Evolutionary conservation across 768 basidiomycete species (phyloP), one percentile per base, ranked within the genome.

Genomic region (Melanogaster broomeanus): DNA sequence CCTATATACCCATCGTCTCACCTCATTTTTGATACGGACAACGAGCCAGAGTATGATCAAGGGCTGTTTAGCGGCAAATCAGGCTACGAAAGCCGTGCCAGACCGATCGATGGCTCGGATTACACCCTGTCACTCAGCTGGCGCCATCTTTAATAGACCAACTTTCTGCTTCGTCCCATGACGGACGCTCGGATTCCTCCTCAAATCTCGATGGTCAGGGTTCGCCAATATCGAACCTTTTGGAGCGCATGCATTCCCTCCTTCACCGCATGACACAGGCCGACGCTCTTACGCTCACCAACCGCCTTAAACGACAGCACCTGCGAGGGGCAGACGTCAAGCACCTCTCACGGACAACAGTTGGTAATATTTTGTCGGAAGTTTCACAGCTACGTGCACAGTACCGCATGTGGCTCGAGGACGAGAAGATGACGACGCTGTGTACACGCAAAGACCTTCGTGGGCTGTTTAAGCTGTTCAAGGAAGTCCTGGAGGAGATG

Each of bases 301-400:
- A 89, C 56, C 85, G 97, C 24, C 75, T 98, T 24, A 95, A 92
- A 69, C 87, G 93, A 49, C 95, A 98, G 59, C 84, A 94, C 61
- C 77, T 98, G 18, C 81, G 81, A 52, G 88, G 87, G 21, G 88
- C 92, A 9, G 93, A 97, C 58, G 80, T 98, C 27, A 81, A 84
- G 27, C 88, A 97, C 65, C 77, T 98, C 16, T 95, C 93, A 0
- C 84, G 87, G 40, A 82, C 80, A 22, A 97, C 93, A 0, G 77
- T 98, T 52, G 79, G 80, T 51, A 78, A 79, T 45, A 83, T 99
- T 44, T 62, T 93, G 13, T 70, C 77, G 22, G 96, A 99, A 45
- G 76, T 84, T 11, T 74, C 76, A 10, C 76, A 76, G 12, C 73
- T 96, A n/a, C 84, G 93, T 2, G 62, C 71, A 8, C 85, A 88